A percentile compares a stretch with the other conserved stretches of the same genome.
Evolutionary conservation across 139 green algal species (phyloP).

Genomic region (Monoraphidium neglectum): DNA sequence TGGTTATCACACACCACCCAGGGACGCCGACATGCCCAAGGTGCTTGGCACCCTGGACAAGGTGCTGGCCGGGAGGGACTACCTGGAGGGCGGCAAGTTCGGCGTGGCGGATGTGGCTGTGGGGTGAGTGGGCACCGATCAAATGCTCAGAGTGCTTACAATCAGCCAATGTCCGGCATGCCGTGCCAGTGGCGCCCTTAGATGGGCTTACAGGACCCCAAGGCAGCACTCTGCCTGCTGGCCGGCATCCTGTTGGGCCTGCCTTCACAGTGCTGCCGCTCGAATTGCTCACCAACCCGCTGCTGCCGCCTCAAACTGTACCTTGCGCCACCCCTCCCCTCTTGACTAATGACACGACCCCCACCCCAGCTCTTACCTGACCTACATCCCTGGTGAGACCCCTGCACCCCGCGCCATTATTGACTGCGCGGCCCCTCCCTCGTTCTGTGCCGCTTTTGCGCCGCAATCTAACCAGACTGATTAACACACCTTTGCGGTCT

Average conservation of each 20-base stretch:
- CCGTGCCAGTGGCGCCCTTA: not conserved
- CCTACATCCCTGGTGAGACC: conserved; percentile 41
- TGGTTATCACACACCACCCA: conserved; percentile 39
- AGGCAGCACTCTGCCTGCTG: no score
- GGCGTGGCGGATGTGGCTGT: conserved; percentile 37
- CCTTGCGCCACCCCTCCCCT: no score
- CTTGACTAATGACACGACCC: no score
- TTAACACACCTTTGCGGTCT: not conserved
- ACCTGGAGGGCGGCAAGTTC: conserved; percentile 37
- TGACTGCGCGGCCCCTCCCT: not conserved
- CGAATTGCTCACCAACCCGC: no score
- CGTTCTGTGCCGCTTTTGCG: not conserved
- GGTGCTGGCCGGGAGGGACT: conserved; percentile 22
- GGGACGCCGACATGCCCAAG: conserved; percentile 37
- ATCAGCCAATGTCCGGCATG: no score
- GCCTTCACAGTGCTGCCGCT: no score
- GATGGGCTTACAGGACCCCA: not conserved
- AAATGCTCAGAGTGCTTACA: not conserved
- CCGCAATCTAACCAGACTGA: not conserved
- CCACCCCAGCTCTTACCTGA: conserved; percentile 26
- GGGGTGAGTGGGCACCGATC: not conserved
- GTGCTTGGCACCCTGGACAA: conserved; percentile 32
- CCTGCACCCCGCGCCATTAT: conserved; percentile 5
- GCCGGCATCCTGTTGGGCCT: no score
- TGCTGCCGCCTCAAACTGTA: no score